Conservation (phyloP, 2,329 filamentous ascomycete genomes). For the Elsinoe fawcettii region DNA sequence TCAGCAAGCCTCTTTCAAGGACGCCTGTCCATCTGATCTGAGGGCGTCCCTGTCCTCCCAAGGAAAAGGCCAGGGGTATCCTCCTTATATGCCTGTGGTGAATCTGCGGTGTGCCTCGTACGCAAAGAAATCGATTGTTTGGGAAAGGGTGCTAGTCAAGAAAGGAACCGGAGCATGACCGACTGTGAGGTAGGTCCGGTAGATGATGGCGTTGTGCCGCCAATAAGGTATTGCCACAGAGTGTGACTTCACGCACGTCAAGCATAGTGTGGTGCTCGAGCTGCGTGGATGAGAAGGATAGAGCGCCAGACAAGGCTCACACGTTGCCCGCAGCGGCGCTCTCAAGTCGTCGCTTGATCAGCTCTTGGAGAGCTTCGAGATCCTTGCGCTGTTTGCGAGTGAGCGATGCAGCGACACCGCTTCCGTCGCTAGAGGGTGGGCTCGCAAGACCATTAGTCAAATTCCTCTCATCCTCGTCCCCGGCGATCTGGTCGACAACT, state of each 20-base stretch:
- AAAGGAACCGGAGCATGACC: background rate
- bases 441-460: conserved; percentile 17
- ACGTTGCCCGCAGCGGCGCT: background rate
- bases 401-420: conserved; percentile 21
- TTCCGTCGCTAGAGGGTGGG: conserved; percentile 18
- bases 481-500: conserved; percentile 34
- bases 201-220: background rate
- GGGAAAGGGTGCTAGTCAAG: background rate
- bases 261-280: background rate
- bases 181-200: background rate
- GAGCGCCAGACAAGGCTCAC: background rate
- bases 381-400: conserved; percentile 30
- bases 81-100: background rate
- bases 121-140: background rate
- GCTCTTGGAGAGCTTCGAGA: conserved; percentile 29
- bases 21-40: background rate
- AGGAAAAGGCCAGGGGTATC: background rate
- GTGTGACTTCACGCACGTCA: background rate
- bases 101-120: background rate
- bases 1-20: too few species aligned
- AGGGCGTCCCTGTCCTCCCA: background rate
- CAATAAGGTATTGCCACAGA: background rate
- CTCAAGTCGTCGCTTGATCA: conserved; percentile 28
- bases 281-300: background rate
- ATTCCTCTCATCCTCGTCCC: conserved; percentile 23